Base-by-base conservation (phyloP, 2,329 filamentous ascomycete genomes). In the Cytospora leucostoma region DNA sequence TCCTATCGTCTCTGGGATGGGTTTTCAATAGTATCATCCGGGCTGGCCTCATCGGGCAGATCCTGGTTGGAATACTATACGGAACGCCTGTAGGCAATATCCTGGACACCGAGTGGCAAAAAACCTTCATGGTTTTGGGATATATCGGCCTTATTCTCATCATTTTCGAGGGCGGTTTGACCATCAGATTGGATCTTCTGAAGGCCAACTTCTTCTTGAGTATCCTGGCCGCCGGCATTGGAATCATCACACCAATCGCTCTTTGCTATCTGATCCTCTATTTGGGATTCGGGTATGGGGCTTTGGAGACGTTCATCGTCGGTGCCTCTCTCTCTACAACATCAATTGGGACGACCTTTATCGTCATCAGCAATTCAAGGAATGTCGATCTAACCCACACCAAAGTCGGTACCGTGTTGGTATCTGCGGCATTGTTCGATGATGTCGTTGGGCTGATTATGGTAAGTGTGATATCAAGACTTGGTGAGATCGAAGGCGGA, bases 141-240 rank as follows among this genome's bases (percentile, higher is more conserved):
- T 82, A 82, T 67, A 70, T 82, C 19, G 80, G 80, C 1, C 69
- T 82, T 52, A 78, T 82, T 53, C 68, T 82, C 47, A 80, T 82
- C 62, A 81, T 82, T 49, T 82, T 82, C 62, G 78, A 82, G 71
- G 80, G 80, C n/a, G 79, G 80, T 1, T 71, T 82, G 17, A 75
- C 76, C 11, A 73, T 79, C 35, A 77, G 79, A 0, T 68, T 82
- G 3, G 80, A 81, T 66, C 72, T 82, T 1, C 71, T 82, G 11
- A 76, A 76, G 67, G 72, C 75, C 37, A 81, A 81, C 62, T 75
- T 82, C 51, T 17, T 75, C 3, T 71, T 80, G 37, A 79, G 77
- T 65, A 68, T 76, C 32, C 50, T 76, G 3, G 78, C 74, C 3
- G 80, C 80, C 3, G 70, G 76, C 2, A 74, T 79, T 0, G 80